Base-by-base conservation (phyloP, 164 flowering plant species). In the Chimonanthus salicifolius region DNA sequence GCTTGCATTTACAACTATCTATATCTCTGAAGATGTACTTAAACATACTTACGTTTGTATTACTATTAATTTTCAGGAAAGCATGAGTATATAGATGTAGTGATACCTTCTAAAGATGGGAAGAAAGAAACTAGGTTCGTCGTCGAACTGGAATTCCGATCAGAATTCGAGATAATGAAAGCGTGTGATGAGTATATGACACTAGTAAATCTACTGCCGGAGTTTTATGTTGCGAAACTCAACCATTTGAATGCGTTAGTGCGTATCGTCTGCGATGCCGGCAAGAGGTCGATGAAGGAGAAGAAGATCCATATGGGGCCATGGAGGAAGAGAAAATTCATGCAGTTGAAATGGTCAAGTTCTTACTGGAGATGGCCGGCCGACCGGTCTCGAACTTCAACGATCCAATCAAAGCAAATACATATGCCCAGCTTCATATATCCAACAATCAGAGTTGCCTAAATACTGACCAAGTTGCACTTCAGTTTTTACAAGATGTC, bases 331-430 rank as follows among this genome's bases (percentile, higher is more conserved):
- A 67, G 73, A 15, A 76, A 81, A 46, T 87, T 80, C 83, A 83
- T 88, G 89, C 83, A 82, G 67, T 80, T 78, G 84, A 88, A 88
- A 75, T 88, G 91, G 91, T 48, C 68, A 2, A 71, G 71, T 16
- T 46, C 78, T 20, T 51, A 65, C 5, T 43, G 46, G 49, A 3
- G 70, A 64, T 64, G 50, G 74, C 47, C 43, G 2, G 20, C 58
- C 5, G 67, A 7, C 21, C 54, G 15, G 1, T 71, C 74, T 46
- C 58, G 47, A 16, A 64, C 15, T 15, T 15, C 62, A n/a, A 44
- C 47, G 2, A 5, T 48, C 58, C 54, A 0, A 15, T 48, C 45
- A 1, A n/a, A 20, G 11, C 33, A 68, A 3, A 5, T 16, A 8
- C 48, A 13, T 15, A 43, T 5, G 69, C 58, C 70, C 33, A 7